Percentiles rank a stretch among this genome's conserved stretches.
phyloP scores from a whole-genome alignment of 139 green algal species.

The Auxenochlorella pyrenoidosa region DNA sequence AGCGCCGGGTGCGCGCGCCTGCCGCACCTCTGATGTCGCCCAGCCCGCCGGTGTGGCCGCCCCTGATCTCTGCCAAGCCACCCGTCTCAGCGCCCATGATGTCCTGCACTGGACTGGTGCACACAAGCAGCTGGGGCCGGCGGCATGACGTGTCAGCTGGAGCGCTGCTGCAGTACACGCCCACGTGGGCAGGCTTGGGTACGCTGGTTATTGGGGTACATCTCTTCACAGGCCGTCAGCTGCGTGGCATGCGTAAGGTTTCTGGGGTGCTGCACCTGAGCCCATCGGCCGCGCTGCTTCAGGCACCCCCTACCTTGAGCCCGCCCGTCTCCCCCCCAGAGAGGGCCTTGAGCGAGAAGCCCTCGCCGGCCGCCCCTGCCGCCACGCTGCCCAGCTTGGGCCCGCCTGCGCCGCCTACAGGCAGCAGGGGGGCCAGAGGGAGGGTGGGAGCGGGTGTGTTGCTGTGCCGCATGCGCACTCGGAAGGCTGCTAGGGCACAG shows the following conservation, averaged over 20 bases:
- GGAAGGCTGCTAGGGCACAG: too few species aligned
- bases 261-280: too few species aligned
- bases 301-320: neutral
- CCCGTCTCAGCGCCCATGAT: constrained; percentile 1
- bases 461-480: neutral
- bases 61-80: neutral
- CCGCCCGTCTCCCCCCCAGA: neutral
- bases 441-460: neutral
- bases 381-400: neutral
- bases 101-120: neutral
- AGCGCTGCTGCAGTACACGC: too few species aligned
- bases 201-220: too few species aligned
- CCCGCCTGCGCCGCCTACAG: neutral
- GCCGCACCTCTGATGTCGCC: constrained; percentile 1
- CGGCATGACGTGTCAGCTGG: too few species aligned
- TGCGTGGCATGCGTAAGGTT: too few species aligned
- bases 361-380: neutral
- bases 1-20: too few species aligned
- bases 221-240: too few species aligned
- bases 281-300: too few species aligned
- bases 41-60: neutral
- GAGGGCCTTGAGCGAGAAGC: neutral
- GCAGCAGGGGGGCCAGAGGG: too few species aligned
- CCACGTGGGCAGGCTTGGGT: too few species aligned
- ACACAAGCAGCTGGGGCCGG: neutral